Percentiles rank a stretch among this genome's conserved stretches.
Evolutionary conservation across 2,329 filamentous ascomycete species (phyloP).

Genomic region (Colletotrichum sidae): DNA sequence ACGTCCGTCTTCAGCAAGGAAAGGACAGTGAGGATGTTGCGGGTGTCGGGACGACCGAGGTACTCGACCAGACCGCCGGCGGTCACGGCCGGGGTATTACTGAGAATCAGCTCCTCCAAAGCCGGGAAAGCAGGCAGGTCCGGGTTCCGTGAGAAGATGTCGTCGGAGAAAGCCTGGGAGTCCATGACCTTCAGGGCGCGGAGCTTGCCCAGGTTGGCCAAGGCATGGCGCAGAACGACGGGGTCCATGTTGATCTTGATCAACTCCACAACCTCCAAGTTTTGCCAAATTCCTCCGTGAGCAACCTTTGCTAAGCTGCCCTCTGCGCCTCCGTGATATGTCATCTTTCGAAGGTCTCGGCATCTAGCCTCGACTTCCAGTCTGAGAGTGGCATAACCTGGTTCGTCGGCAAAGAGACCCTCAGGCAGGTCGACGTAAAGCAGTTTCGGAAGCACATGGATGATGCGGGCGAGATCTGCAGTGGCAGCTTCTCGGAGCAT

Average conservation of each 20-base stretch:
- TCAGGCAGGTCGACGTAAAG: constrained; percentile 92
- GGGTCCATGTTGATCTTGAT: constrained; percentile 77
- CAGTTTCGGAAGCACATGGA: constrained; percentile 86
- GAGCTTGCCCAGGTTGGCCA: constrained; percentile 75
- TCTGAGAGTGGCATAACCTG: constrained; percentile 78
- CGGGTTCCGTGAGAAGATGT: constrained; percentile 76
- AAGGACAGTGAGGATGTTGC: constrained; percentile 72
- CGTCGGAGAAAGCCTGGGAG: constrained; percentile 78
- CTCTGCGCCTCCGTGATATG: constrained; percentile 83
- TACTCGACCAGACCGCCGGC: constrained; percentile 77
- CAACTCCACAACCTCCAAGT: constrained; percentile 80
- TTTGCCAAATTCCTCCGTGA: constrained; percentile 73
- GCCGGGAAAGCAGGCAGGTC: constrained; percentile 79
- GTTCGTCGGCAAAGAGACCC: constrained; percentile 86
- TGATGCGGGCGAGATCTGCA: constrained; percentile 84
- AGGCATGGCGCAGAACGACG: constrained; percentile 74
- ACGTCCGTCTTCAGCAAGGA: constrained; percentile 80
- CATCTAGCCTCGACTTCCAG: constrained; percentile 88
- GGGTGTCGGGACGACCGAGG: constrained; percentile 70
- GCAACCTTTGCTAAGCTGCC: constrained; percentile 78
- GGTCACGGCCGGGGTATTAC: constrained; percentile 78
- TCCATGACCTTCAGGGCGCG: constrained; percentile 81
- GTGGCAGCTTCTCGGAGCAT: constrained; percentile 93
- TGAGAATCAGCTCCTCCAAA: constrained; percentile 78
- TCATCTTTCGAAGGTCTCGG: constrained; percentile 88